These are phyloP conservation scores for Mucor circinelloides DNA, from an alignment of 371 early-diverging fungal species.

Conservation along the genomic window DNA sequence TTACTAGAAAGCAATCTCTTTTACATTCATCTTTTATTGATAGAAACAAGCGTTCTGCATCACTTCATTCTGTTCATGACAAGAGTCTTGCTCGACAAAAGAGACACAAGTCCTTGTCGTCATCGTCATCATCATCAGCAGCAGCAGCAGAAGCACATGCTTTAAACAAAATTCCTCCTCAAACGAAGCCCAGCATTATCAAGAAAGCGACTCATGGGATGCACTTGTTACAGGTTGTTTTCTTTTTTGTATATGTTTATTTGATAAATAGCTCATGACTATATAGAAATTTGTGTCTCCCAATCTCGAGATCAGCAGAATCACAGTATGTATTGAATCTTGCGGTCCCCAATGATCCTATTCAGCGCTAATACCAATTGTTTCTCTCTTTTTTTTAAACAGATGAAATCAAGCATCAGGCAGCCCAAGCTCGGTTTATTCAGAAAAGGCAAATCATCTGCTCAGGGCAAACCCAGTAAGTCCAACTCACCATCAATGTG, in stretches of 20 bases:
- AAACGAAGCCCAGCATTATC: background rate
- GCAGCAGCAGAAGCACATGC: no score
- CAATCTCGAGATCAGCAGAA: constrained; percentile 26
- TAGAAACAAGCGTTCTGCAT: no score
- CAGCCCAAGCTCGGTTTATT: constrained; percentile 28
- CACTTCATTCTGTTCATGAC: no score
- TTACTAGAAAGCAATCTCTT: background rate
- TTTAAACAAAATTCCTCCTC: background rate
- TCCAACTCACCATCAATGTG: no score
- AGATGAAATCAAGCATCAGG: background rate
- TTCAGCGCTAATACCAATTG: background rate
- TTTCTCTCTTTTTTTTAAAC: background rate
- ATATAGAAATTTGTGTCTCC: constrained; percentile 38
- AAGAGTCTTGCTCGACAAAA: background rate
- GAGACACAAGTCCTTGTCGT: background rate
- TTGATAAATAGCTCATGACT: background rate
- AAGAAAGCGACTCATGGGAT: constrained; percentile 6
- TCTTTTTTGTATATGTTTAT: background rate
- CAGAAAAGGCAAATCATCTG: constrained; percentile 41
- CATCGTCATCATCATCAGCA: no score
- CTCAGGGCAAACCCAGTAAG: constrained; percentile 22
- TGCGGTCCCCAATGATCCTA: no score
- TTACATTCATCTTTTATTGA: background rate
- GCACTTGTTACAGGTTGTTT: constrained; percentile 25
- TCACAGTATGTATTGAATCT: constrained; percentile 25